These are phyloP conservation scores for Solanum etuberosum DNA, from an alignment of 257 asterid genomes.

Conservation along the genomic window DNA sequence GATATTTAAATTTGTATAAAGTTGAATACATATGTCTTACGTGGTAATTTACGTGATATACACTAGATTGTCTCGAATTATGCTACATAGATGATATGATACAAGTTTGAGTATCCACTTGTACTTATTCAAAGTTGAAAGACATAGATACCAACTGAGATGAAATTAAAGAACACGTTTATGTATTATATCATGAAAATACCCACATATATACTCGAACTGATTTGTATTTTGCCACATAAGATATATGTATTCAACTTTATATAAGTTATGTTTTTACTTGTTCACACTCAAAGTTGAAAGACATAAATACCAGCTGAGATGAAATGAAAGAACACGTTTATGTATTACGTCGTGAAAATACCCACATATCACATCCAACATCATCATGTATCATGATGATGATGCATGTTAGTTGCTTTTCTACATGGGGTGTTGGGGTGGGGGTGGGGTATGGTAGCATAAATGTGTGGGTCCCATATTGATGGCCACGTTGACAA, in stretches of 20 bases:
- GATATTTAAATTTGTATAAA: too few species aligned
- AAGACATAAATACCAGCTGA: accelerated
- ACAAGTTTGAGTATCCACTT: too few species aligned
- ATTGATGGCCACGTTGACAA: background rate
- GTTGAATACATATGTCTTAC: too few species aligned
- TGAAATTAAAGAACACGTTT: too few species aligned
- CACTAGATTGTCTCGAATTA: background rate
- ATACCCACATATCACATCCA: background rate
- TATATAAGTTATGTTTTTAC: too few species aligned
- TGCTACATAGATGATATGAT: background rate
- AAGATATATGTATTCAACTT: too few species aligned
- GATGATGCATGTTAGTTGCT: background rate
- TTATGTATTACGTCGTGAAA: background rate
- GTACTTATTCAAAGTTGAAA: too few species aligned
- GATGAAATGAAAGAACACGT: too few species aligned
- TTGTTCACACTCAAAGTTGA: accelerated
- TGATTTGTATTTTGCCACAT: background rate
- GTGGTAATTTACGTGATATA: too few species aligned
- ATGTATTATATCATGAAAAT: too few species aligned
- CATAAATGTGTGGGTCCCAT: background rate
- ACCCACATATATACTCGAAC: background rate
- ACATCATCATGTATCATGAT: background rate
- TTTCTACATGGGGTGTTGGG: background rate
- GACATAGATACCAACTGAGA: background rate
- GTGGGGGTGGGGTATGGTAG: background rate